phyloP scores from a whole-genome alignment of 169 alveolate species.

The Eimeria acervulina region DNA sequence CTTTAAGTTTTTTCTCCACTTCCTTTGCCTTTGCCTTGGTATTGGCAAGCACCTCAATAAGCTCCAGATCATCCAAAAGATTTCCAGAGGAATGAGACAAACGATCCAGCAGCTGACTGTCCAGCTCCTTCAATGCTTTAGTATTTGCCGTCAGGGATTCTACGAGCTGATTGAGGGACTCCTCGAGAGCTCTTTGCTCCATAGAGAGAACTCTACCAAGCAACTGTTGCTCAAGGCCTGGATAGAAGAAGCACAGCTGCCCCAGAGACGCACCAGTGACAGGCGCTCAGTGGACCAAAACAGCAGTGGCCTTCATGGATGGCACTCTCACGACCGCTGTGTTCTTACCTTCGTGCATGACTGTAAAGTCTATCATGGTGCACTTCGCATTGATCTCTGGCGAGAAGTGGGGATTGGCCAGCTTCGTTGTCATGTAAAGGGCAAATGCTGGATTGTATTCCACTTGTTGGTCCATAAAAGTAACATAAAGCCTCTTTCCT shows the following conservation, averaged over 20 bases:
- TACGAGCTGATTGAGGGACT: constrained; percentile 87
- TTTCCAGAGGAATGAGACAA: constrained; percentile 96
- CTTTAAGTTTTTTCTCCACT: constrained; percentile 93
- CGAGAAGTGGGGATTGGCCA: constrained; percentile 98
- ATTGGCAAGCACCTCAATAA: constrained; percentile 96
- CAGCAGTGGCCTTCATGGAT: not conserved
- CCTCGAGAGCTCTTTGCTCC: constrained; percentile 96
- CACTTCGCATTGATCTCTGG: constrained; percentile 98
- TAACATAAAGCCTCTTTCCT: constrained; percentile 92
- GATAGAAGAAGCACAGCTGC: not conserved
- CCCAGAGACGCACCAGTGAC: constrained; percentile 87
- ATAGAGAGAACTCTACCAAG: constrained; percentile 97
- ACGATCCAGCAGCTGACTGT: constrained; percentile 95
- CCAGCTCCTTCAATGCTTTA: constrained; percentile 93
- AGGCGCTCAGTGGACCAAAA: not conserved
- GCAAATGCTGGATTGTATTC: constrained; percentile 89
- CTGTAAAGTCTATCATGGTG: constrained; percentile 98
- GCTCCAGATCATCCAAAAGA: constrained; percentile 97
- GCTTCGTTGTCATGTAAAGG: constrained; percentile 96
- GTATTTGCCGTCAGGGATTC: constrained; percentile 93
- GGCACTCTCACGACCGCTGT: not conserved
- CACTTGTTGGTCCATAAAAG: constrained; percentile 92
- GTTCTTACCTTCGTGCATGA: constrained; percentile 92
- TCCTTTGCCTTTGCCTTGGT: constrained; percentile 96
- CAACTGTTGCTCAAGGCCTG: constrained; percentile 97